A percentile compares a stretch with the other conserved stretches of the same genome.
phyloP scores from a whole-genome alignment of 441 rosid genomes.

The California macrophylla region DNA sequence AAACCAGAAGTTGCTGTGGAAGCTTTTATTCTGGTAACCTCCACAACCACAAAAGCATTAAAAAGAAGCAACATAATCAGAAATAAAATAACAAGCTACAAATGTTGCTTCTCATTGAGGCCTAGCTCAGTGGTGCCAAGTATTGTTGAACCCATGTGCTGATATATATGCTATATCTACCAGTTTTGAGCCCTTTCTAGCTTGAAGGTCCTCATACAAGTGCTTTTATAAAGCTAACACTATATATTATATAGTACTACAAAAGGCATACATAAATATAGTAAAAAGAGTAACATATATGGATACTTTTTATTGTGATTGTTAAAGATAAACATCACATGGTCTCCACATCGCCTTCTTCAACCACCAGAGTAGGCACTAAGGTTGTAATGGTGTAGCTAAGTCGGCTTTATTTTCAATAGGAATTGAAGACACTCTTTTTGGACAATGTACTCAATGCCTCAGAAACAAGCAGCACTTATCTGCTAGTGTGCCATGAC shows the following conservation, averaged over 20 bases:
- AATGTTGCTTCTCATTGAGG: not conserved
- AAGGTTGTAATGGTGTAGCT: constrained; percentile 8
- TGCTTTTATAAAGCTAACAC: constrained; percentile 20
- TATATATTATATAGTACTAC: constrained; percentile 17
- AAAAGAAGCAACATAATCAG: no score
- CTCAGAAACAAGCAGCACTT: constrained; percentile 1
- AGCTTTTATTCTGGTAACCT: constrained; percentile 6
- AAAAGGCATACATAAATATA: not conserved
- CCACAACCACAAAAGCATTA: not conserved
- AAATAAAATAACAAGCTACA: not conserved
- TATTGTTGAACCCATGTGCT: constrained; percentile 14
- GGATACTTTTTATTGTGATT: not conserved
- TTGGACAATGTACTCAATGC: constrained; percentile 9
- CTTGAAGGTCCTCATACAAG: no score
- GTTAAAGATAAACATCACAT: constrained; percentile 18
- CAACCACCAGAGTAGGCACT: constrained; percentile 15
- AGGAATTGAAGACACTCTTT: constrained; percentile 3
- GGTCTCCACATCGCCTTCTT: constrained; percentile 27
- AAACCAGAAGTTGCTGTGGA: not conserved
- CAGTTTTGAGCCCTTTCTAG: no score
- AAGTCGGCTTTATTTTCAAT: constrained; percentile 2
- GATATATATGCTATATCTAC: not conserved
- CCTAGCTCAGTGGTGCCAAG: not conserved
- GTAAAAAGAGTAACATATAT: not conserved
- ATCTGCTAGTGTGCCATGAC: constrained; percentile 8